These are phyloP conservation scores for Tuctoria greenei DNA, from an alignment of 176 grass and related monocot genomes.

Conservation along the genomic window DNA sequence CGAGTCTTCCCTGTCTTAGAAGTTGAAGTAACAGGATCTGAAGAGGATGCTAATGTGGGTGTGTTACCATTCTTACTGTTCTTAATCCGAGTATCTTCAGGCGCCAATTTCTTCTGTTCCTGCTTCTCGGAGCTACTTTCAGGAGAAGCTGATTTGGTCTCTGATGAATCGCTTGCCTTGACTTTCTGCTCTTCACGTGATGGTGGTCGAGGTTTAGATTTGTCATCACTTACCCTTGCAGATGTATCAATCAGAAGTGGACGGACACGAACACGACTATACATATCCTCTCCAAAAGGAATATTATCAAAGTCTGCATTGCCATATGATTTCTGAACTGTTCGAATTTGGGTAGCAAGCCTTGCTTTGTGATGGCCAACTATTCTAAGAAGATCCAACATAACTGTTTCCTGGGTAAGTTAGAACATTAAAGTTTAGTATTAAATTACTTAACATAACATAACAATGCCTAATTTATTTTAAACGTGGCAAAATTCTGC, in stretches of 20 bases:
- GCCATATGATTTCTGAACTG: conserved; percentile 95
- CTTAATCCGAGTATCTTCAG: conserved; percentile 47
- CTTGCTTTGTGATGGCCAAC: conserved; percentile 94
- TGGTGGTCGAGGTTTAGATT: conserved; percentile 46
- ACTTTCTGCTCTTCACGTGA: conserved; percentile 62
- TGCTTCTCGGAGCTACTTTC: conserved; percentile 67
- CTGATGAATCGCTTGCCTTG: conserved; percentile 43
- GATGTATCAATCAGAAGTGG: conserved; percentile 84
- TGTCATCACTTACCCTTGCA: conserved; percentile 67
- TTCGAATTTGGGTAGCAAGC: conserved; percentile 96
- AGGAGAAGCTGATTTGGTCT: conserved; percentile 43
- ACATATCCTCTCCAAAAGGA: conserved; percentile 85
- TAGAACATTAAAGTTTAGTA: conserved; percentile 23
- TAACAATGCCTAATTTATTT: not conserved
- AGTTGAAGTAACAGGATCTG: conserved; percentile 38
- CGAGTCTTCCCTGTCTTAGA: conserved; percentile 38
- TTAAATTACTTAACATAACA: not conserved
- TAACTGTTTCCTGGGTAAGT: conserved; percentile 75
- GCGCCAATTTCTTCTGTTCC: conserved; percentile 51
- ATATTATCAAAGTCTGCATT: conserved; percentile 86
- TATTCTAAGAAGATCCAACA: conserved; percentile 97
- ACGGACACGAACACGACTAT: conserved; percentile 45
- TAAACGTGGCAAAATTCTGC: not conserved
- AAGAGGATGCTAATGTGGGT: conserved; percentile 7
- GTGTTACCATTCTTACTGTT: conserved; percentile 46